These are phyloP conservation scores for Trichophyton mentagrophytes DNA, from an alignment of 2,329 filamentous ascomycete genomes.

Conservation along the genomic window DNA sequence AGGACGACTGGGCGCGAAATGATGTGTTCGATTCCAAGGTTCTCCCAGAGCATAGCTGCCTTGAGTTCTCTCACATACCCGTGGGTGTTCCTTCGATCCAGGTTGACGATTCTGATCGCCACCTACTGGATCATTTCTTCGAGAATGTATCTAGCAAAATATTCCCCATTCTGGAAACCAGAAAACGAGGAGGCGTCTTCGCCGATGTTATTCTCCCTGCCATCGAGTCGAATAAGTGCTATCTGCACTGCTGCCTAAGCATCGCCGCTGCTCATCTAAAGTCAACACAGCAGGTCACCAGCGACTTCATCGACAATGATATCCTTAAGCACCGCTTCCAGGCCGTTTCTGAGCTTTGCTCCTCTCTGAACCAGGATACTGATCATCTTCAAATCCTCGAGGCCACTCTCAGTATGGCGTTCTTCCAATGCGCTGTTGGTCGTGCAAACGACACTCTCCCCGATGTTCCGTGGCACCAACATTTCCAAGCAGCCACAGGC, in stretches of 20 bases:
- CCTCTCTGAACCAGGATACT: conserved; percentile 63
- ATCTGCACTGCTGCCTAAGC: conserved; percentile 90
- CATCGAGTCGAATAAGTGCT: conserved; percentile 80
- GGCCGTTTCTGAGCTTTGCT: conserved; percentile 71
- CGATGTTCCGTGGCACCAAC: conserved; percentile 92
- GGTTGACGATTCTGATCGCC: conserved; percentile 70
- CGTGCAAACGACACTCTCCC: conserved; percentile 70
- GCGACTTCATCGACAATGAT: conserved; percentile 70
- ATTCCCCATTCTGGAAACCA: conserved; percentile 83
- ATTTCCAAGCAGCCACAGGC: conserved; percentile 82
- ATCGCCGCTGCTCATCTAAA: conserved; percentile 88
- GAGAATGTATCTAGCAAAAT: conserved; percentile 74
- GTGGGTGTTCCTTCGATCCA: conserved; percentile 46
- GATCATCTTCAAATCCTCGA: conserved; percentile 78
- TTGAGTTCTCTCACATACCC: conserved; percentile 58
- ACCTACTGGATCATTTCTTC: conserved; percentile 80
- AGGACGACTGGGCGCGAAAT: conserved; percentile 59
- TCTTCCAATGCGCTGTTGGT: conserved; percentile 86
- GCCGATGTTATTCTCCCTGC: conserved; percentile 76
- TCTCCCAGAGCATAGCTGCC: conserved; percentile 62
- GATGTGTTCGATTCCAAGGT: conserved; percentile 55
- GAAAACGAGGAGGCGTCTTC: conserved; percentile 69
- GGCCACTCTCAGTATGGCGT: conserved; percentile 83
- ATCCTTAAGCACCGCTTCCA: conserved; percentile 81
- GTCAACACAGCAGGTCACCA: conserved; percentile 49